Conservation (phyloP, 2,329 filamentous ascomycete genomes). For the Fusarium pseudocircinatum region DNA sequence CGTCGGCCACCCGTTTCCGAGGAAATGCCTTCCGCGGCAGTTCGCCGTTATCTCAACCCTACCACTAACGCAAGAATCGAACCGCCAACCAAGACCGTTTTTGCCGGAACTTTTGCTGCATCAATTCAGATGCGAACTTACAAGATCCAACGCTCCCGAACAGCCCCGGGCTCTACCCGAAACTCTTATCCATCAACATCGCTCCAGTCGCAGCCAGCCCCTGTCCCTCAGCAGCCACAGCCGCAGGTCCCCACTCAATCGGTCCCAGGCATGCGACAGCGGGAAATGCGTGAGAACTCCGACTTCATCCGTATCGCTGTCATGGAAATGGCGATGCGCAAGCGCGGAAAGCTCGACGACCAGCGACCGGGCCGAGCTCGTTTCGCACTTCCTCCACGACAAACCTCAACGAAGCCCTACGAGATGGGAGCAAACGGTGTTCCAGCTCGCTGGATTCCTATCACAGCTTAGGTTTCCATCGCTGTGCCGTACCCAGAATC, state of each 20-base stretch:
- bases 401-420: constrained; percentile 62
- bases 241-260: constrained; percentile 47
- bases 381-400: constrained; percentile 74
- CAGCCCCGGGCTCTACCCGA: constrained; percentile 47
- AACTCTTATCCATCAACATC: constrained; percentile 47
- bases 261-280: constrained; percentile 65
- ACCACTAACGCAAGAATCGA: constrained; percentile 56
- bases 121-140: constrained; percentile 80
- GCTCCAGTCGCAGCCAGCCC: constrained; percentile 43
- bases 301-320: constrained; percentile 77
- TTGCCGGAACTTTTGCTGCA: constrained; percentile 63
- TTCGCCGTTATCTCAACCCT: constrained; percentile 75
- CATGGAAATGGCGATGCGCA: constrained; percentile 78
- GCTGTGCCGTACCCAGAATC: constrained; percentile 5
- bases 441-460: constrained; percentile 66
- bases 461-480: constrained; percentile 37
- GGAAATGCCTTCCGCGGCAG: constrained; percentile 71
- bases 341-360: constrained; percentile 71
- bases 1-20: constrained; percentile 69
- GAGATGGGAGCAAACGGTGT: constrained; percentile 67
- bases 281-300: constrained; percentile 75
- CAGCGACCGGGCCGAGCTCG: constrained; percentile 73
- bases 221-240: constrained; percentile 44
- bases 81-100: constrained; percentile 42
- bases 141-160: constrained; percentile 64